Percentiles rank a stretch among this genome's conserved stretches.
These are phyloP conservation scores for Domatiomyces globalis DNA, from an alignment of 2,329 filamentous ascomycete species.

Conservation along the genomic window DNA sequence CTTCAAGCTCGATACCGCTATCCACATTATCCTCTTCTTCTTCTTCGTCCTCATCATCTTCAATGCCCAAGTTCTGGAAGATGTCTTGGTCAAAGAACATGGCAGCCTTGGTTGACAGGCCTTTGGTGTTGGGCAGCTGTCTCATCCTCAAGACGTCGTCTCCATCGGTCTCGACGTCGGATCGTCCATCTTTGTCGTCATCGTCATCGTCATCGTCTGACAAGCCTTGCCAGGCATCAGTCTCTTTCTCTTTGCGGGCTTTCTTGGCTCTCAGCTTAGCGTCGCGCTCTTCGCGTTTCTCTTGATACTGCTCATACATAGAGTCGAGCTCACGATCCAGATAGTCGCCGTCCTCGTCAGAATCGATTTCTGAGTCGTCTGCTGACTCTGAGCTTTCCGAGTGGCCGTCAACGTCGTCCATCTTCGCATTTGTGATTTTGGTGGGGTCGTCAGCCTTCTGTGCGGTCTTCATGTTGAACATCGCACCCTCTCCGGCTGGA, in stretches of 20 bases:
- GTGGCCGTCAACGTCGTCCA: conserved; percentile 48
- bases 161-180: not conserved
- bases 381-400: conserved; percentile 46
- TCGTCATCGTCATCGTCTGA: conserved; percentile 51
- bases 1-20: conserved; percentile 25
- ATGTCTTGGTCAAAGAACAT: conserved; percentile 92
- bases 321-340: conserved; percentile 74
- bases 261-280: conserved; percentile 86
- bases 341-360: conserved; percentile 65
- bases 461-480: conserved; percentile 72
- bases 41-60: conserved; percentile 40
- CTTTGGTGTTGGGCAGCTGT: conserved; percentile 24
- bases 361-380: conserved; percentile 50
- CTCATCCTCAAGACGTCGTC: not conserved
- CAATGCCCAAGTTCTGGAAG: conserved; percentile 65
- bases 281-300: conserved; percentile 63
- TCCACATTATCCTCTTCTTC: conserved; percentile 22
- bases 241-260: conserved; percentile 62
- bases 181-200: conserved; percentile 4
- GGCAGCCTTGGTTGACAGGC: conserved; percentile 69
- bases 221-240: conserved; percentile 86
- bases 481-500: conserved; percentile 62
- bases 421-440: conserved; percentile 61
- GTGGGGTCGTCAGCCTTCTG: conserved; percentile 60
- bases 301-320: conserved; percentile 76